Base-by-base conservation (phyloP, 305 asterid genomes). In the Fraxinus angustifolia region DNA sequence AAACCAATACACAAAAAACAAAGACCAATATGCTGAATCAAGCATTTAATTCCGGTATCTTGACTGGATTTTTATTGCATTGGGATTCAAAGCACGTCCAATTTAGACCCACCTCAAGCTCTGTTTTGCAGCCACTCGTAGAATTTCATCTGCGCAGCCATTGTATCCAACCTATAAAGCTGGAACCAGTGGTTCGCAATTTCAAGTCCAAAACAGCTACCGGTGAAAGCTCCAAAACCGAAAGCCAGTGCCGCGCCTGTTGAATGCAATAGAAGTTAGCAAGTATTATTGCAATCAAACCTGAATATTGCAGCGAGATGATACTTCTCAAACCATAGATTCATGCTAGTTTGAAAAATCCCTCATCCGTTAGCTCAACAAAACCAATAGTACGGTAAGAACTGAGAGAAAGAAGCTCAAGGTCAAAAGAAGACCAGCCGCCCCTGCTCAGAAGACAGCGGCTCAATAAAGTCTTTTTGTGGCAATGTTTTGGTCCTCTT, bases 101-200 rank as follows among this genome's bases (percentile, higher is more conserved):
- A 16, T 53, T 53, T 53, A 53, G 65, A 80, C 48, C 78, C 80
- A 19, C 81, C 83, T 87, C 82, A 89, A 78, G 87, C 91, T 88
- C 88, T 93, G 86, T 88, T 90, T 90, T 93, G 93, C 91, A 96
- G 85, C 99, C 99, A 95, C 82, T 95, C 98, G 81, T 83, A 86
- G 91, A 93, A 95, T 81, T 93, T 95, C 80, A 91, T 88, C 90
- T 95, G 98, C 11, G 98, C 91, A 76, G 91, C 87, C 86, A 91
- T 82, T 0, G 98, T 87, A 73, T 93, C 93, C 82, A 86, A 76
- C 88, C 91, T 84, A 76, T 92, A 92, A 6, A 93, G 85, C 88
- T 91, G 97, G 86, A 92, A 86, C 87, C 88, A 90, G 90, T 95
- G 98, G 87, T 87, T 92, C 26, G 91, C 98, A 23, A 86, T 79